Conservation (phyloP, 1,284 basidiomycete species). For the Rhodotorula sp. region DNA sequence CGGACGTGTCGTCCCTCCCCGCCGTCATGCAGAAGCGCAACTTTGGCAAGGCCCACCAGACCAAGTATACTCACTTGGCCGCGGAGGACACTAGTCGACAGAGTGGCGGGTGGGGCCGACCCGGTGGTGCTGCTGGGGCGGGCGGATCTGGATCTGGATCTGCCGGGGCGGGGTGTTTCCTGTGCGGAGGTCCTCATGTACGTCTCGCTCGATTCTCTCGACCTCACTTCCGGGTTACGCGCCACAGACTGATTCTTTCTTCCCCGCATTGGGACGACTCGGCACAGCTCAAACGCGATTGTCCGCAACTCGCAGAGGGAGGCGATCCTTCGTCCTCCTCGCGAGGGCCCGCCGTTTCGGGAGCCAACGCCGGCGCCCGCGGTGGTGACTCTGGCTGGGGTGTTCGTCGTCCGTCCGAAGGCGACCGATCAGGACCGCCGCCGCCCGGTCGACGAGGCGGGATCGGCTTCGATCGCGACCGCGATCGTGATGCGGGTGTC, state of each 20-base stretch:
- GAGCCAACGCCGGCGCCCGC: conserved; percentile 30
- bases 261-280: too few relatives aligned
- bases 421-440: conserved; percentile 5
- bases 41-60: conserved; percentile 87
- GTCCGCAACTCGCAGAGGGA: conserved; percentile 40
- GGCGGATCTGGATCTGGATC: conserved; percentile 50
- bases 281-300: conserved; percentile 46
- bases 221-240: too few relatives aligned
- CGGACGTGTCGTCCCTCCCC: conserved; percentile 78
- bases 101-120: conserved; percentile 59
- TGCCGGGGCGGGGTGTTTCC: conserved; percentile 65
- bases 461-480: conserved; percentile 2
- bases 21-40: conserved; percentile 96
- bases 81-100: conserved; percentile 83
- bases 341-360: conserved; percentile 18
- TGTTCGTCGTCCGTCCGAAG: not conserved
- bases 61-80: conserved; percentile 88
- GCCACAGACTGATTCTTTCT: not conserved
- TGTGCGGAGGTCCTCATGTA: conserved; percentile 56
- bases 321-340: conserved; percentile 9
- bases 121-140: conserved; percentile 49
- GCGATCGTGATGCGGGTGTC: not conserved
- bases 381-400: conserved; percentile 1
- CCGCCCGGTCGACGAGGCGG: conserved; percentile 4
- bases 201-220: not conserved